Evolutionary conservation across 306 rosid genomes (phyloP), one percentile per base, ranked within the genome.

Genomic region (Adenanthera pavonina): DNA sequence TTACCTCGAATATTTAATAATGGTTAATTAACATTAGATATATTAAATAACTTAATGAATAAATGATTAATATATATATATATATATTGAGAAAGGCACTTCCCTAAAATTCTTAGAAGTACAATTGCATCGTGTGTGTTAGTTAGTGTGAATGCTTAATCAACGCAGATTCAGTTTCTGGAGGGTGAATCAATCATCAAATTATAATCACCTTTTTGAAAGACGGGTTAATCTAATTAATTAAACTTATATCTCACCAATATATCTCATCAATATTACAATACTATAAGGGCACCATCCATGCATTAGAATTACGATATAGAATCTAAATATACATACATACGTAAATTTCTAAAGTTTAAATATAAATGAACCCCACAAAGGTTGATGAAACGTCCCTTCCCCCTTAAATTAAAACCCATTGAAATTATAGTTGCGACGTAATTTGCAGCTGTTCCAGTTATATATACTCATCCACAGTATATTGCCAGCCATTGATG

Each of bases 401-500:
- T 59, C 15, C 20, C 25, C 66, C 9, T 60, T 30, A 30, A 57
- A 57, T 8, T 57, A 57, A 60, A 60, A 33, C 40, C 17, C 8
- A 5, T 16, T 30, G 41, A 33, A 60, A 30, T 8, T 25, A 10
- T 60, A 60, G 66, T 30, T 11, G 66, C 10, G 66, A 60, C 16
- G 4, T 9, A 20, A 8, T 5, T 60, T 60, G 67, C 40, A 60
- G 67, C 67, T 30, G 67, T 60, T 60, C 67, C 34, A 19, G n/a
- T 56, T n/a, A 56, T n/a, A 56, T 5, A 40, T 14, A 15, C 6
- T 51, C 17, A 61, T 1, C 40, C 6, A 61, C 38, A 40, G 3
- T 2, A 36, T 30, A 61, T 19, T 69, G 56, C 74, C 74, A 46
- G 74, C 74, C 52, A 46, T 69, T 5, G 74, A 13, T 46, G 74